Base-by-base conservation (phyloP, 352 stramenopile genomes). In the Pythium pyrilobum region DNA sequence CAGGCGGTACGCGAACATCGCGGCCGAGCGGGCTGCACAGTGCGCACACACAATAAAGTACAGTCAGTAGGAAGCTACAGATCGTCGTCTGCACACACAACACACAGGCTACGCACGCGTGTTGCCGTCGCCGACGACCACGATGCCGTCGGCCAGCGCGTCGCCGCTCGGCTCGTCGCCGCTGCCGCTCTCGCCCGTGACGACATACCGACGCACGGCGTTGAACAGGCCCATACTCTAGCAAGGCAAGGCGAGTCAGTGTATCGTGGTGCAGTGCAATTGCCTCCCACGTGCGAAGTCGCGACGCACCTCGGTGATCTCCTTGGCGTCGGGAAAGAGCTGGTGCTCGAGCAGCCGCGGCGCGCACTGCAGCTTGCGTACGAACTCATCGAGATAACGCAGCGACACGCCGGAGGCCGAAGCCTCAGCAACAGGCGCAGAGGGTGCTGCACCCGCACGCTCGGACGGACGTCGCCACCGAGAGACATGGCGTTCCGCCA, bases 191-290 rank as follows among this genome's bases (percentile, higher is more conserved):
- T 72, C 65, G 25, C 66, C 65, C 10, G 36, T 38, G 32, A 82
- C 50, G 23, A 88, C 52, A 44, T 84, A 89, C 29, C 80, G 67
- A 40, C 82, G 74, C 23, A 91, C 77, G 4, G 82, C 80, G 37
- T 93, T 91, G 54, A 91, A 93, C 9, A 93, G 59, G 4, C 74
- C 82, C 82, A 93, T 93, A 54, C 77, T 93, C 82, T 90, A 51
- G 41, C 41, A 16, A 47, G 25, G 15, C 23, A 44, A 41, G n/a
- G n/a, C n/a, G n/a, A n/a, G n/a, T n/a, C n/a, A n/a, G n/a, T n/a
- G 27, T 33, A 52, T 18, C 23, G 33, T 45, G 20, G 45, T 41
- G 24, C 20, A 50, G n/a, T 47, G 20, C 12, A 33, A 25, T 16
- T 54, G 46, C 8, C 10, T 13, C 8, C 9, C 8, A 32, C 15